Base-by-base conservation (phyloP, 2,329 filamentous ascomycete genomes). In the Neopestalotiopsis sp. region DNA sequence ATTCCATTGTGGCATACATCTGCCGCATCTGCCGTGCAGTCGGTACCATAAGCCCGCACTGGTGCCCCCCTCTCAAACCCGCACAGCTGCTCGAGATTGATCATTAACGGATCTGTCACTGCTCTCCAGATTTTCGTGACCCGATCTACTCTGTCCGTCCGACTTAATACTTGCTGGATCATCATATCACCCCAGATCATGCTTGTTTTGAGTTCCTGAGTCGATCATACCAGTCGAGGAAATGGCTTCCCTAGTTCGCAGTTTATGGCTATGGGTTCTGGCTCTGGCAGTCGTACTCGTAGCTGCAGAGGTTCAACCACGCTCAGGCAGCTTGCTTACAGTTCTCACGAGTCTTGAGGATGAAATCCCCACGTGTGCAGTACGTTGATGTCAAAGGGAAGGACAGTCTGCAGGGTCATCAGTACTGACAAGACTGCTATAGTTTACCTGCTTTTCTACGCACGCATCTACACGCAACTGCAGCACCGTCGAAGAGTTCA, bases 371-470 rank as follows among this genome's bases (percentile, higher is more conserved):
- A 13, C 13, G 61, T 66, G 24, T 20, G 42, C 57, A 30, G 59
- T 62, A 58, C 9, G 64, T 57, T 14, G 20, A 28, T n/a, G 20
- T 49, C 28, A 12, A 34, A 34, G 34, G 2, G 7, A n/a, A 17
- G 20, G 28, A 17, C 4, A 20, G 14, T 63, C 12, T 42, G n/a
- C 7, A 13, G 17, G n/a, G 24, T 53, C 20, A 20, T 3, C 28
- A 12, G 12, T 24, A 42, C 65, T 67, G 20, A 67, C 9, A 32
- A 14, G 32, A 20, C 14, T 45, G 28, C 14, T 45, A n/a, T n/a
- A 69, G 68, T 67, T 38, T 40, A 12, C 62, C n/a, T 69, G 68
- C 38, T 69, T 69, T 53, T 32, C 30, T 24, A 17, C 45, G 24
- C n/a, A 40, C 14, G 68, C 68, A 12, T 28, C 32, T 2, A 59